Base-by-base conservation (phyloP, 2,329 filamentous ascomycete species). In the Ramularia collo-cygni region DNA sequence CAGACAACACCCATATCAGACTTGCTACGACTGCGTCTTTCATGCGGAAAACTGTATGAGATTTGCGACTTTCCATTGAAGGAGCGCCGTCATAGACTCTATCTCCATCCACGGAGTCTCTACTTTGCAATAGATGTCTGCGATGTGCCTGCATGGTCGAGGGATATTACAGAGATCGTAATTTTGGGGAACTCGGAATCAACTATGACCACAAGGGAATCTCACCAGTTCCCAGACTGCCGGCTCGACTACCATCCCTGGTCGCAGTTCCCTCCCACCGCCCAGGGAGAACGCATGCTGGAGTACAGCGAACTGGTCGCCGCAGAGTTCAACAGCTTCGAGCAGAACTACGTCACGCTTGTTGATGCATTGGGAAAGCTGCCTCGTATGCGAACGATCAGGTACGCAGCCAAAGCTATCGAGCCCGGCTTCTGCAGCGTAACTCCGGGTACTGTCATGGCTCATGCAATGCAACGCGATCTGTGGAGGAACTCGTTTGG, bases 391-490 rank as follows among this genome's bases (percentile, higher is more conserved):
- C 30, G 13, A 9, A 34, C 37, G 2, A 18, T 39, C 6, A 32
- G 19, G 6, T 39, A 39, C 15, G 13, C 37, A 8, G 37, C n/a
- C 7, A n/a, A 6, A 8, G 13, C 24, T 13, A 62, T 17, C 4
- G 37, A 39, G 6, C 37, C 29, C 18, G 37, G 37, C 2, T 39
- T 33, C 14, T 39, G 37, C 18, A 29, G 28, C 12, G 37, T 39
- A 4, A 27, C 29, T 4, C n/a, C 30, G 16, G 15, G 10, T 4
- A 32, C 37, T 8, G 18, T 39, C 18, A 13, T 39, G 28, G 28
- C 18, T 14, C 37, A 39, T 16, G 37, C 37, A 10, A 24, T 21
- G 26, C 15, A 30, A 15, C 28, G 29, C 10, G 37, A 39, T 19
- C 21, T 32, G n/a, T 39, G 37, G 37, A 28, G 31, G 10, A 17